These are phyloP conservation scores for Rhizophagus clarus DNA, from an alignment of 192 early-diverging fungal species.

Conservation along the genomic window DNA sequence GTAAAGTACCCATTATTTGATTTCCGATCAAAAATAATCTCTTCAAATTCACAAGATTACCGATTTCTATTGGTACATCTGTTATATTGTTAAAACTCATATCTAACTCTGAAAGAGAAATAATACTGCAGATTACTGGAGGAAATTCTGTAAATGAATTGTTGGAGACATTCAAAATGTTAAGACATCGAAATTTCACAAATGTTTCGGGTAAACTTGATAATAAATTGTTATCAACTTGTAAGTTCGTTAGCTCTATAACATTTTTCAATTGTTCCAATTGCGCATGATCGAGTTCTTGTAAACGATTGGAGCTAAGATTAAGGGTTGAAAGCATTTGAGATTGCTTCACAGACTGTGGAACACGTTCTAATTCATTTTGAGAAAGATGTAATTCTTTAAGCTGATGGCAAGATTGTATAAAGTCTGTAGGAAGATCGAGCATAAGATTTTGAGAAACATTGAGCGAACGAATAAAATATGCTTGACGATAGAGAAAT, in stretches of 20 bases:
- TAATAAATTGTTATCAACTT: constrained; percentile 74
- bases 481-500: constrained; percentile 70
- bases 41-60: constrained; percentile 59
- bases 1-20: constrained; percentile 68
- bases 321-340: constrained; percentile 71
- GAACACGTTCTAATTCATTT: constrained; percentile 70
- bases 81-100: constrained; percentile 84
- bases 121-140: constrained; percentile 58
- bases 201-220: constrained; percentile 70
- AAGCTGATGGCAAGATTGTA: constrained; percentile 70
- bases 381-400: constrained; percentile 69
- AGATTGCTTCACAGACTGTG: constrained; percentile 66
- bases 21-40: constrained; percentile 77
- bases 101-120: constrained; percentile 69
- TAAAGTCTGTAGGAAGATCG: constrained; percentile 82
- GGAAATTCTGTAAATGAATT: constrained; percentile 79
- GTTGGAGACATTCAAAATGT: constrained; percentile 74
- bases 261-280: constrained; percentile 69
- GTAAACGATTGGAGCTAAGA: constrained; percentile 76
- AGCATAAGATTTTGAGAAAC: constrained; percentile 80
- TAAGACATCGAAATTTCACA: constrained; percentile 57
- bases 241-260: constrained; percentile 58
- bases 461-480: constrained; percentile 75
- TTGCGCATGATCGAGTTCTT: constrained; percentile 63
- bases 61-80: constrained; percentile 70